Evolutionary conservation across 2,329 filamentous ascomycete genomes (phyloP).

Genomic region (Claviceps paspali): DNA sequence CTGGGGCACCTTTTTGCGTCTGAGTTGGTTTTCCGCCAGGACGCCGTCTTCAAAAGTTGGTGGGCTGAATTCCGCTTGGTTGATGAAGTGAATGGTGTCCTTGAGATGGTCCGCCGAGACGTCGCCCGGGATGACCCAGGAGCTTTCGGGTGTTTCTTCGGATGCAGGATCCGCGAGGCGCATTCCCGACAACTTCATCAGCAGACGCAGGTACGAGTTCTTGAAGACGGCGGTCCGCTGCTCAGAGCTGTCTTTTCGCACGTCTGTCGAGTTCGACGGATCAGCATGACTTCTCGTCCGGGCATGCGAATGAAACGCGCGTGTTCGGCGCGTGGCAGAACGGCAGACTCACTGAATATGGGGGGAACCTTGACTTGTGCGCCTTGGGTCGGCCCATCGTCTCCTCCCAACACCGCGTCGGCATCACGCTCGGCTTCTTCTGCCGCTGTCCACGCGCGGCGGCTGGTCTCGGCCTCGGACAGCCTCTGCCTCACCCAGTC

Average conservation of each 20-base stretch:
- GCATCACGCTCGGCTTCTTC: slow-evolving; percentile 40
- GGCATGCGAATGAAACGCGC: neutral
- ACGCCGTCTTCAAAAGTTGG: slow-evolving; percentile 62
- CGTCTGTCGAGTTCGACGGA: slow-evolving; percentile 15
- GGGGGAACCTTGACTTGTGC: slow-evolving; percentile 16
- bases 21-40: slow-evolving; percentile 63
- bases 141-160: slow-evolving; percentile 59
- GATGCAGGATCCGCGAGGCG: slow-evolving; percentile 35
- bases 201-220: slow-evolving; percentile 71
- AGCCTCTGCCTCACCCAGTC: slow-evolving; percentile 68
- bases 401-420: slow-evolving; percentile 17
- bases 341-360: slow-evolving; percentile 17
- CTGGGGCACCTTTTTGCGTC: slow-evolving; percentile 45
- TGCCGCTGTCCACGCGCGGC: slow-evolving; percentile 62
- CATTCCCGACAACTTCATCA: slow-evolving; percentile 65
- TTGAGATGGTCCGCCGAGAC: slow-evolving; percentile 50
- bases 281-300: neutral
- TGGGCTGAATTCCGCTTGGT: slow-evolving; percentile 63
- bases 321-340: neutral
- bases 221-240: slow-evolving; percentile 69
- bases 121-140: slow-evolving; percentile 60
- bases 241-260: slow-evolving; percentile 49
- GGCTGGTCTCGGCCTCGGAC: slow-evolving; percentile 51
- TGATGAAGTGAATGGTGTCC: slow-evolving; percentile 56
- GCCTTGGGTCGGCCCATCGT: slow-evolving; percentile 11